Evolutionary conservation across 139 green algal species (phyloP).

Genomic region (Tetraselmis striata): DNA sequence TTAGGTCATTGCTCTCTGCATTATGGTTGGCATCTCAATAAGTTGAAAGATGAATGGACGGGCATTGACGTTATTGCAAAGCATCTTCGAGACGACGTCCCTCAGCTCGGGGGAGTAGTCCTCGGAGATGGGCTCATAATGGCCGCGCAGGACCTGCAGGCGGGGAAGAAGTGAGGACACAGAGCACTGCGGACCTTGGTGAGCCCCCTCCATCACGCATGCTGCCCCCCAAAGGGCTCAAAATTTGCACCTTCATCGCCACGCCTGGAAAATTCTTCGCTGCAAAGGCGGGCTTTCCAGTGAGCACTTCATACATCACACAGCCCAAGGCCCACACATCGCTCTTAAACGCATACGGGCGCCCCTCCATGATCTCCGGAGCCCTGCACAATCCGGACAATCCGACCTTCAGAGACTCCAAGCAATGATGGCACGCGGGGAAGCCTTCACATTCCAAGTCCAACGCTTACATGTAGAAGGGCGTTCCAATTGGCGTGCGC

Average conservation of each 20-base stretch:
- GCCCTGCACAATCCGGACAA: background rate
- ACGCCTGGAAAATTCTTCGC: constrained; percentile 6
- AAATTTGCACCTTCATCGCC: constrained; percentile 10
- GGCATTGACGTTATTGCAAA: background rate
- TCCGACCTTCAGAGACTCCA: background rate
- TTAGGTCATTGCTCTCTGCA: background rate
- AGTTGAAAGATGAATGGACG: background rate
- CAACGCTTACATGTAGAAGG: constrained; percentile 6
- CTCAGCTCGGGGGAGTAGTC: constrained; percentile 5
- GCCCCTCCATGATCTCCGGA: background rate
- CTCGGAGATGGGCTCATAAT: constrained; percentile 11
- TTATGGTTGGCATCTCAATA: background rate
- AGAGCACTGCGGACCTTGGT: background rate
- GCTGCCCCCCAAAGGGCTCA: background rate
- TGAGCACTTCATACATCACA: constrained; percentile 10
- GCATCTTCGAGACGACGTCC: background rate
- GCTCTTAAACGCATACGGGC: constrained; percentile 9
- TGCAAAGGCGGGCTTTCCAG: constrained; percentile 6
- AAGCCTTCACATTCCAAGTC: background rate
- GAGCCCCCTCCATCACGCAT: background rate
- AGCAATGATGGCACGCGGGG: background rate
- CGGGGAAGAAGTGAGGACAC: no score
- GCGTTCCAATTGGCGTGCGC: constrained; percentile 9
- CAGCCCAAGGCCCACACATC: constrained; percentile 17
- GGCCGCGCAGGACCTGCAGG: background rate